Evolutionary conservation across 2,329 filamentous ascomycete species (phyloP).

Genomic region (Trichoderma hamatum): DNA sequence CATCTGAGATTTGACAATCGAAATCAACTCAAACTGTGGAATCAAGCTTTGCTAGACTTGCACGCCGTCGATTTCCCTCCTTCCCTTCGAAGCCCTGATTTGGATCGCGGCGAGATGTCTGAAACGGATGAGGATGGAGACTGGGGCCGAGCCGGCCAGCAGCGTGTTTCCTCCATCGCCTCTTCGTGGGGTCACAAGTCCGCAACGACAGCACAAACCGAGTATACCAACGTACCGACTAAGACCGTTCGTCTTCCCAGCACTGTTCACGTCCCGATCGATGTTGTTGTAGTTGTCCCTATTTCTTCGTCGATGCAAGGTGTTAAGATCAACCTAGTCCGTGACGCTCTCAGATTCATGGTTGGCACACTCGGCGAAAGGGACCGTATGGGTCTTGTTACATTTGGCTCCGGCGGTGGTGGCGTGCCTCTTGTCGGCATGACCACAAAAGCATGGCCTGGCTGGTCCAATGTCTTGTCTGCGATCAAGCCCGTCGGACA

Average conservation of each 20-base stretch:
- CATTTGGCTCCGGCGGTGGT: conserved; percentile 91
- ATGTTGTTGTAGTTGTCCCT: conserved; percentile 94
- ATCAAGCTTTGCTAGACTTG: conserved; percentile 81
- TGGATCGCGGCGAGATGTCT: conserved; percentile 75
- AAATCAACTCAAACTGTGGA: conserved; percentile 86
- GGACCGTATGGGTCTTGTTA: conserved; percentile 95
- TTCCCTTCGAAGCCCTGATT: conserved; percentile 70
- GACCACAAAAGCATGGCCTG: conserved; percentile 92
- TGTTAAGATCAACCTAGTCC: conserved; percentile 93
- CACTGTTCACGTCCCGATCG: conserved; percentile 83
- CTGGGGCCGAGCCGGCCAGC: conserved; percentile 66
- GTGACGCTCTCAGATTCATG: conserved; percentile 90
- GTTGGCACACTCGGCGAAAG: conserved; percentile 86
- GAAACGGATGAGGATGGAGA: conserved; percentile 85
- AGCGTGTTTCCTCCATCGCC: conserved; percentile 78
- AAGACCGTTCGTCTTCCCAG: conserved; percentile 47
- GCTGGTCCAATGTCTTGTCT: conserved; percentile 83
- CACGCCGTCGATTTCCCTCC: conserved; percentile 67
- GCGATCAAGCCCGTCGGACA: conserved; percentile 93
- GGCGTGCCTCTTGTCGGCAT: conserved; percentile 96
- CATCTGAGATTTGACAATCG: conserved; percentile 86
- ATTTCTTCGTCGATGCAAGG: conserved; percentile 99
- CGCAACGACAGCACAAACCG: conserved; percentile 83
- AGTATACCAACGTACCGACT: conserved; percentile 76
- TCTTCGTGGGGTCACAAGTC: conserved; percentile 85